A percentile compares a stretch with the other conserved stretches of the same genome.
Evolutionary conservation across 164 flowering plant genomes (phyloP).

Genomic region (Chimonanthus salicifolius): DNA sequence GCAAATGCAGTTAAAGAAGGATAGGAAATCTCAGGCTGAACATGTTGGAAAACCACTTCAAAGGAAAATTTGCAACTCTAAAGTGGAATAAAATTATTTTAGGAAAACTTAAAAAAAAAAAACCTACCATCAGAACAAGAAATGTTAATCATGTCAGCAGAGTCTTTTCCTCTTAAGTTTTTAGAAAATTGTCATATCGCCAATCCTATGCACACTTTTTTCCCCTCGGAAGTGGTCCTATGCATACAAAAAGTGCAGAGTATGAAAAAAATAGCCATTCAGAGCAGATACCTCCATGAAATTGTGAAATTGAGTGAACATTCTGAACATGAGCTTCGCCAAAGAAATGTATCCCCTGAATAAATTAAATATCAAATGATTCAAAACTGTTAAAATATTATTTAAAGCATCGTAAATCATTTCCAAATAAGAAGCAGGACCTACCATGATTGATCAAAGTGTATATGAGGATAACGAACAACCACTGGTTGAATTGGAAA

Average conservation of each 20-base stretch:
- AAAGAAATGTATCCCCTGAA: conserved; percentile 78
- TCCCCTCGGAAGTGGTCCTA: too few relatives aligned
- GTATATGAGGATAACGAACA: conserved; percentile 91
- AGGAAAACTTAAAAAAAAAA: too few relatives aligned
- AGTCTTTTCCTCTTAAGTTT: not conserved
- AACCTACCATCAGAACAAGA: too few relatives aligned
- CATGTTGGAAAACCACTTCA: too few relatives aligned
- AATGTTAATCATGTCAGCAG: too few relatives aligned
- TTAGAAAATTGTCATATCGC: not conserved
- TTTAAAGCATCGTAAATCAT: not conserved
- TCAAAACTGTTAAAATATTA: not conserved
- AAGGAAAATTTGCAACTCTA: too few relatives aligned
- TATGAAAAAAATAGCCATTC: conserved; percentile 13
- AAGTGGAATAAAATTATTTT: too few relatives aligned
- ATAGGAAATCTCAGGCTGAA: too few relatives aligned
- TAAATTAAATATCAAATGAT: conserved; percentile 17
- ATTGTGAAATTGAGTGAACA: conserved; percentile 98
- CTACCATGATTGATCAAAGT: conserved; percentile 98
- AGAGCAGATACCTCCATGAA: conserved; percentile 68
- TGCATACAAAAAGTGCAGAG: not conserved
- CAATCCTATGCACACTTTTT: not conserved
- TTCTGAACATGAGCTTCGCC: conserved; percentile 85
- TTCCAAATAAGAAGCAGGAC: conserved; percentile 6
- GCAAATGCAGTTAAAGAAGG: too few relatives aligned
- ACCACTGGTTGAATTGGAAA: conserved; percentile 84